Evolutionary conservation across 345 rosid genomes (phyloP), one percentile per base, ranked within the genome.

Genomic region (Eucalyptus curtisii): DNA sequence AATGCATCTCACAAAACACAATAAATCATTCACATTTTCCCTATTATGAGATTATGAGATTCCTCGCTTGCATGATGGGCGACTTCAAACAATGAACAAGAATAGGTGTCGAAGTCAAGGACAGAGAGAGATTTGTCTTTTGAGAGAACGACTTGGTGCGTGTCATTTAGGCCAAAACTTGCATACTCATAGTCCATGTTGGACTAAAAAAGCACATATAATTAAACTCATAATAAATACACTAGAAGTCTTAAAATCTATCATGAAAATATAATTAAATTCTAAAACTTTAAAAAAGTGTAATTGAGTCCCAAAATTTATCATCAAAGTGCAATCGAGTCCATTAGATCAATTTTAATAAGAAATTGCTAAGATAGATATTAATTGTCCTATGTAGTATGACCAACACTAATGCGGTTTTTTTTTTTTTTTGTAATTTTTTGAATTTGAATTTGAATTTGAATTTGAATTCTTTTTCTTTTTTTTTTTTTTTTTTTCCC

Each of bases 331-430:
- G 12, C 1, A 55, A 55, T 55, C 6, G 4, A 55, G 61, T 55
- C 13, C 13, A 55, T 55, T 5, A 0, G 0, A 55, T 55, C 13
- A 4, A 55, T 55, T 55, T 55, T 55, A 13, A 25, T 24, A 0
- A 6, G 1, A 55, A 55, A 55, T 24, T 17, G 13, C 4, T 55
- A 0, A 55, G 13, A 24, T 55, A 16, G 0, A 55, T 4, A 55
- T 55, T 1, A 24, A 24, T 9, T 16, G 13, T 55, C 57, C 57
- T 52, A 19, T 50, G 53, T 50, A 50, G 7, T 49, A 49, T 6
- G 20, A 50, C 8, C 53, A 16, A 49, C 52, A 49, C 52, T 49
- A 49, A 16, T 16, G 2, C 16, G 8, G 20, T 2, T 50, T 22
- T 52, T 55, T 52, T n/a, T 2, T 50, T 22, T 52, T 55, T 52